Evolutionary conservation across 1,284 basidiomycete genomes (phyloP).

Genomic region (Porogramme epimiltina): DNA sequence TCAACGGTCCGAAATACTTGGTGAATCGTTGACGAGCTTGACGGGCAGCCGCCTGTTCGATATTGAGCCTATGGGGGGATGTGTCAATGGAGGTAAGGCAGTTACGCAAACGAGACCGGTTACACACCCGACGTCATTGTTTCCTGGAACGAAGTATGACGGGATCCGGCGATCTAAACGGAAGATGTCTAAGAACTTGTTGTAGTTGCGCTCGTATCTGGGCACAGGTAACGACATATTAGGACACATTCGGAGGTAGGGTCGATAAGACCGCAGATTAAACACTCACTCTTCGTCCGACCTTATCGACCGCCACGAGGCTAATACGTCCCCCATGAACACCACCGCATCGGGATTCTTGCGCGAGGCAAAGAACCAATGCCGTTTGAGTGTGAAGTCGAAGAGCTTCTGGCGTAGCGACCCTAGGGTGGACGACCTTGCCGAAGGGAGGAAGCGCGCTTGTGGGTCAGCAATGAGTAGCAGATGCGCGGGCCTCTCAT

Average conservation of each 20-base stretch:
- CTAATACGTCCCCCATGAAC: conserved; percentile 82
- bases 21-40: conserved; percentile 45
- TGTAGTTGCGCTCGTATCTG: conserved; percentile 64
- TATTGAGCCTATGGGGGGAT: conserved; percentile 21
- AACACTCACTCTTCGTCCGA: conserved; percentile 60
- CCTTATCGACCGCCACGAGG: conserved; percentile 64
- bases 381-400: conserved; percentile 74
- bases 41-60: conserved; percentile 20
- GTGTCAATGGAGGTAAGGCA: not conserved
- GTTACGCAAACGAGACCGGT: not conserved
- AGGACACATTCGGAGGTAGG: conserved; percentile 9
- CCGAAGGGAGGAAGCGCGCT: conserved; percentile 56
- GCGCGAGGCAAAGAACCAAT: conserved; percentile 66
- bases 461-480: conserved; percentile 82
- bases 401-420: conserved; percentile 54
- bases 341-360: conserved; percentile 73
- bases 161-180: conserved; percentile 40
- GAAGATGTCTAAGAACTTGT: conserved; percentile 68
- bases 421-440: conserved; percentile 42
- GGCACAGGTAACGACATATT: conserved; percentile 17
- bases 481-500: conserved; percentile 51
- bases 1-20: conserved; percentile 75
- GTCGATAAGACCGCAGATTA: conserved; percentile 1
- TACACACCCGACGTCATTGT: conserved; percentile 79
- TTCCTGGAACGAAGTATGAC: conserved; percentile 79